phyloP scores from a whole-genome alignment of 164 flowering plant genomes.

The Brasenia schreberi region DNA sequence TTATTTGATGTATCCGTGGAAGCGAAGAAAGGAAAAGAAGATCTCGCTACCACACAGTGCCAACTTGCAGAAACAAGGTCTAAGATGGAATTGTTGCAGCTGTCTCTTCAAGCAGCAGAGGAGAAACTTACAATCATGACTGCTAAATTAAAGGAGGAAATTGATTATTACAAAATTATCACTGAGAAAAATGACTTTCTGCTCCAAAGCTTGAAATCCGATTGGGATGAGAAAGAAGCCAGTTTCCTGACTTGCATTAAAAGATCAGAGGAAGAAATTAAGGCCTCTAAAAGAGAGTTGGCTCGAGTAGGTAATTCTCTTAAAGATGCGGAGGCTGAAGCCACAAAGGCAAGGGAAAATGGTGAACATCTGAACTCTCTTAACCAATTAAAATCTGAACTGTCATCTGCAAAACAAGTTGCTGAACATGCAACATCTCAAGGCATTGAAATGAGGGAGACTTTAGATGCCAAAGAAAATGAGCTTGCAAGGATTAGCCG shows the following conservation, averaged over 20 bases:
- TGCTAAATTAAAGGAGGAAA: constrained; percentile 60
- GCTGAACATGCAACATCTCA: constrained; percentile 57
- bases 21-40: constrained; percentile 77
- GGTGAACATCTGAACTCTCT: constrained; percentile 25
- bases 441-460: constrained; percentile 51
- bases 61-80: constrained; percentile 47
- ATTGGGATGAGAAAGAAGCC: constrained; percentile 55
- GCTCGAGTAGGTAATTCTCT: constrained; percentile 41
- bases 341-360: constrained; percentile 37
- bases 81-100: constrained; percentile 52
- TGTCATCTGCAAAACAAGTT: constrained; percentile 39
- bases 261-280: constrained; percentile 42
- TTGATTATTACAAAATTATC: constrained; percentile 25
- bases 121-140: constrained; percentile 67
- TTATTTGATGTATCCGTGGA: constrained; percentile 85
- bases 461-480: constrained; percentile 55
- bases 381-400: constrained; percentile 49
- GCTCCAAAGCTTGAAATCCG: constrained; percentile 29
- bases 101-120: constrained; percentile 45
- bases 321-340: constrained; percentile 50
- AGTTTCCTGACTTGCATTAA: constrained; percentile 25
- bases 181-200: constrained; percentile 34
- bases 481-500: constrained; percentile 27
- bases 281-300: constrained; percentile 32
- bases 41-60: constrained; percentile 35